Conservation (phyloP, 352 stramenopile genomes). For the Phytophthora brassicae region DNA sequence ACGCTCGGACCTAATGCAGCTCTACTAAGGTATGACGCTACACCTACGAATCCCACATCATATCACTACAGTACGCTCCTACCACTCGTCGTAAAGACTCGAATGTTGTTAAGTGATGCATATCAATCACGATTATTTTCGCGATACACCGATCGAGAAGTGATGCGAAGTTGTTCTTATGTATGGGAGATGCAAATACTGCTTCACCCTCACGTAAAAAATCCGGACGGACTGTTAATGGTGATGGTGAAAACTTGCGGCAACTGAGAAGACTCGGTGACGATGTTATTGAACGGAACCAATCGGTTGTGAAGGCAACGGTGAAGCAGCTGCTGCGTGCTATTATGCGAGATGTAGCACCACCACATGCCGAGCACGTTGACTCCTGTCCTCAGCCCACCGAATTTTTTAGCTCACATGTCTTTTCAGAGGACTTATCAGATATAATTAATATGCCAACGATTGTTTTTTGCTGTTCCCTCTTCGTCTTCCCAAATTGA, state of each 20-base stretch:
- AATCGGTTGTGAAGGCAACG: slow-evolving; percentile 3
- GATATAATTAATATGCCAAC: no score
- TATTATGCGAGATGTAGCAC: not conserved
- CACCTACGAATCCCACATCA: not conserved
- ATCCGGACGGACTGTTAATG: not conserved
- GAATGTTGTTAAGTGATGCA: not conserved
- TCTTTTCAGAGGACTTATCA: slow-evolving; percentile 5
- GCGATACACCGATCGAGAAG: slow-evolving; percentile 11
- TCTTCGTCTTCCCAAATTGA: slow-evolving; percentile 6
- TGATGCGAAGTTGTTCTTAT: slow-evolving; percentile 3
- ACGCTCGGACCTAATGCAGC: not conserved
- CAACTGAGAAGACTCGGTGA: not conserved
- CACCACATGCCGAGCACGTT: not conserved
- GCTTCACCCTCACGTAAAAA: not conserved
- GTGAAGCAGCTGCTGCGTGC: not conserved
- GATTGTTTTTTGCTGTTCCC: slow-evolving; percentile 1
- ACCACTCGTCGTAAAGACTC: not conserved
- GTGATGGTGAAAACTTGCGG: slow-evolving; percentile 6
- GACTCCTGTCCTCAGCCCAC: not conserved
- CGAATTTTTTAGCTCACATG: not conserved
- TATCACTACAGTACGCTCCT: not conserved
- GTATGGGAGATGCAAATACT: slow-evolving; percentile 11
- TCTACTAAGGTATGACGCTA: not conserved
- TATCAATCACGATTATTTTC: slow-evolving; percentile 5
- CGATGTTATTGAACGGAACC: slow-evolving; percentile 4